Evolutionary conservation across 179 eudicot genomes (phyloP).

Genomic region (Actinidia polygama): DNA sequence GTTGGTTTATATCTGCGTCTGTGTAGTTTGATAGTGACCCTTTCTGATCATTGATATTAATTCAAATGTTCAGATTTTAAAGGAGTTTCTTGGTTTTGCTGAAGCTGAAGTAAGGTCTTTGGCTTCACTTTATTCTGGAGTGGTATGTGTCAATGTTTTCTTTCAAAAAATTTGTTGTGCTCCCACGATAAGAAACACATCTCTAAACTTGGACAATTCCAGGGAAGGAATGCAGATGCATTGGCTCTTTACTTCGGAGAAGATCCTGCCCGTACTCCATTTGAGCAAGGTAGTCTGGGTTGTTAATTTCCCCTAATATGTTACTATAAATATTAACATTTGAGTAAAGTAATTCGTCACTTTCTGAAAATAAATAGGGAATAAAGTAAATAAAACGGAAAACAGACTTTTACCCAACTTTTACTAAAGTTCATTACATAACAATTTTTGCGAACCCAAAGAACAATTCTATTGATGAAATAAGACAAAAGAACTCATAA

Average conservation of each 20-base stretch:
- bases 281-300: conserved; percentile 82
- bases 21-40: background rate
- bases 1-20: background rate
- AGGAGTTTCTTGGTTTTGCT: conserved; percentile 74
- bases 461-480: too few species aligned
- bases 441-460: too few species aligned
- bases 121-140: conserved; percentile 77
- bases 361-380: background rate
- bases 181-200: background rate
- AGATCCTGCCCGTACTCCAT: conserved; percentile 93
- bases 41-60: conserved; percentile 18
- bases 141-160: conserved; percentile 55
- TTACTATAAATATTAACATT: background rate
- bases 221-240: conserved; percentile 94
- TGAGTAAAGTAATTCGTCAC: background rate
- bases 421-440: too few species aligned
- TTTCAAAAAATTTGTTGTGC: background rate
- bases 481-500: too few species aligned
- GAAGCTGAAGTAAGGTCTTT: conserved; percentile 88
- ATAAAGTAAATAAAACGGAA: background rate
- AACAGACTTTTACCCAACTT: background rate
- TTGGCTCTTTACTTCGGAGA: conserved; percentile 91
- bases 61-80: conserved; percentile 51
- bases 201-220: conserved; percentile 24
- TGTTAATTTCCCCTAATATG: background rate